A percentile compares a stretch with the other conserved stretches of the same genome.
phyloP scores from a whole-genome alignment of 2,329 filamentous ascomycete species.

The Plectosphaerella plurivora region DNA sequence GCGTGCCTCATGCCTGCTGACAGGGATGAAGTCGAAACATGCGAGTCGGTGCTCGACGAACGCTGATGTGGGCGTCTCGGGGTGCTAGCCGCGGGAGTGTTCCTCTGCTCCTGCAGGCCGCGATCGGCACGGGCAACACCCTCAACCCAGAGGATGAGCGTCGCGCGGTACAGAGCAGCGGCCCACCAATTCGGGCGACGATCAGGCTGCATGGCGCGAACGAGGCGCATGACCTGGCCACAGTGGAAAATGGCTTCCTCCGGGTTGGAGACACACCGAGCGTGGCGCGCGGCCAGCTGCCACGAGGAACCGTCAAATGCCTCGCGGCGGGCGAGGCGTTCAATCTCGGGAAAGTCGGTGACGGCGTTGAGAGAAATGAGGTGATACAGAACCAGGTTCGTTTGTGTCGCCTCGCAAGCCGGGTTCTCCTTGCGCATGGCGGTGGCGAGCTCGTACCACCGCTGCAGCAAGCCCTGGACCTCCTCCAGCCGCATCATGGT shows the following conservation, averaged over 20 bases:
- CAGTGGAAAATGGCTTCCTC: constrained; percentile 64
- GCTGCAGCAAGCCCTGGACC: constrained; percentile 57
- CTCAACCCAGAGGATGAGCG: constrained; percentile 59
- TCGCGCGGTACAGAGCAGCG: constrained; percentile 64
- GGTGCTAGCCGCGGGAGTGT: background rate
- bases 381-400: constrained; percentile 66
- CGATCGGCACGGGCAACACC: constrained; percentile 38
- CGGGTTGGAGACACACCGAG: constrained; percentile 58
- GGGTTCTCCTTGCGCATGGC: constrained; percentile 50
- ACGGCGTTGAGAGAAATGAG: constrained; percentile 66
- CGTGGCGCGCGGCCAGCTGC: constrained; percentile 51
- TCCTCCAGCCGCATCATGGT: constrained; percentile 59
- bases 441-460: constrained; percentile 64
- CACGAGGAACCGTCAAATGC: constrained; percentile 51
- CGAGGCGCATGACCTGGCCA: constrained; percentile 60
- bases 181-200: constrained; percentile 67
- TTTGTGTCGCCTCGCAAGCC: constrained; percentile 55
- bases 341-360: constrained; percentile 63
- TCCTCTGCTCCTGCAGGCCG: constrained; percentile 22
- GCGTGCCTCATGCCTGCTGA: background rate
- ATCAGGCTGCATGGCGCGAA: constrained; percentile 55
- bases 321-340: constrained; percentile 60
- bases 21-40: constrained; percentile 1
- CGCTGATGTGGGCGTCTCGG: background rate
- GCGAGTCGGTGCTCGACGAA: background rate